phyloP scores from a whole-genome alignment of 805 yeast genomes.

The Nakazawaea ishiwadae region DNA sequence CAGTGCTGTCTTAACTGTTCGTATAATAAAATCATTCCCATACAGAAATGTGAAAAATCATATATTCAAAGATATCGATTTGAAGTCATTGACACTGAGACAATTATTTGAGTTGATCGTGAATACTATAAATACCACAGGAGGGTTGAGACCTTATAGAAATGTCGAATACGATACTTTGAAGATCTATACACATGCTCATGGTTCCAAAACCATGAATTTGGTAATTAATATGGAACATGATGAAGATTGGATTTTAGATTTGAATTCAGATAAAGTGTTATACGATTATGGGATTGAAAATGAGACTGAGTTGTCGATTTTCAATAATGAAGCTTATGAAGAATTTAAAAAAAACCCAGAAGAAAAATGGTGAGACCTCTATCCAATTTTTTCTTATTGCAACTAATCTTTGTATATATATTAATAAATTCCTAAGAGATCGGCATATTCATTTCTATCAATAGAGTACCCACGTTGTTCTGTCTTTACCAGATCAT shows the following conservation, averaged over 20 bases:
- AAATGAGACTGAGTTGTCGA: constrained; percentile 88
- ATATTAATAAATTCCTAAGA: no score
- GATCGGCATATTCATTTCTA: no score
- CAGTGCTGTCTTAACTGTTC: constrained; percentile 74
- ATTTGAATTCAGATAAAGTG: constrained; percentile 32
- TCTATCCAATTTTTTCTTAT: no score
- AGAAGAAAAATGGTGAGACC: constrained; percentile 71
- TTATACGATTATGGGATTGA: constrained; percentile 53
- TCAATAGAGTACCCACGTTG: no score
- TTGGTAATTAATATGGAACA: constrained; percentile 86
- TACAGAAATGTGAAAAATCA: constrained; percentile 82
- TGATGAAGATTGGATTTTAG: constrained; percentile 69
- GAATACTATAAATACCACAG: constrained; percentile 42
- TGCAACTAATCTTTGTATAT: background rate
- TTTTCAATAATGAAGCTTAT: constrained; percentile 70
- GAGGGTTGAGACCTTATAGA: constrained; percentile 78
- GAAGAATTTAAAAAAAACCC: constrained; percentile 72
- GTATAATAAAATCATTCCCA: constrained; percentile 88
- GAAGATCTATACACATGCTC: constrained; percentile 91
- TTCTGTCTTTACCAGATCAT: no score
- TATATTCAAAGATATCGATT: constrained; percentile 64
- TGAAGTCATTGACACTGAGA: constrained; percentile 61
- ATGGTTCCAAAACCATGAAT: constrained; percentile 90
- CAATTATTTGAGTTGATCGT: constrained; percentile 53
- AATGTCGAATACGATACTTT: constrained; percentile 68